Percentiles rank a stretch among this genome's conserved stretches.
phyloP scores from a whole-genome alignment of 1,284 basidiomycete genomes.

The Tranzscheliella williamsii region DNA sequence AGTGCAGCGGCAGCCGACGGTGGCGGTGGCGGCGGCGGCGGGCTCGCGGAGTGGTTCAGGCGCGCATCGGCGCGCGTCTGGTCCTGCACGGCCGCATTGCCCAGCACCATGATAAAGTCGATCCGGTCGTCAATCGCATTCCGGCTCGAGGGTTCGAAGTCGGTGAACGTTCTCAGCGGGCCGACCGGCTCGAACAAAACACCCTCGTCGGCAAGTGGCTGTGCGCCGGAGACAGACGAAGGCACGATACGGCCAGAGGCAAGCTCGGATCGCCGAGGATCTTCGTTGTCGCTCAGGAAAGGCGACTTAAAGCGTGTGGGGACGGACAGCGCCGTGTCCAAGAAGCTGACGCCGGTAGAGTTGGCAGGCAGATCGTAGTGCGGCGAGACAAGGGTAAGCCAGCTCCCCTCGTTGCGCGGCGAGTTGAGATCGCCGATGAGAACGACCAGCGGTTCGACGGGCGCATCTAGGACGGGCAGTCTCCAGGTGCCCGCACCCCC shows the following conservation, averaged over 20 bases:
- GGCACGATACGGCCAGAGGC: slow-evolving; percentile 9
- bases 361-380: slow-evolving; percentile 21
- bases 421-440: slow-evolving; percentile 46
- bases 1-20: slow-evolving; percentile 1
- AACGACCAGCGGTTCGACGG: slow-evolving; percentile 39
- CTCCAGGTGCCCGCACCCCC: too few relatives aligned
- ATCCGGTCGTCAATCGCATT: slow-evolving; percentile 37
- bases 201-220: too few relatives aligned
- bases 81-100: slow-evolving; percentile 23
- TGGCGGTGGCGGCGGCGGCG: not conserved
- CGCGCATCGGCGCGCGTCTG: slow-evolving; percentile 12
- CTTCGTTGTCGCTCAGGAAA: slow-evolving; percentile 30
- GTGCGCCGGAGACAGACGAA: not conserved
- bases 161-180: slow-evolving; percentile 33
- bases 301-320: slow-evolving; percentile 16
- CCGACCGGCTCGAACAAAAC: slow-evolving; percentile 21
- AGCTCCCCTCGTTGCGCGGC: slow-evolving; percentile 34
- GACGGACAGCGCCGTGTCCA: slow-evolving; percentile 34
- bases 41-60: slow-evolving; percentile 11
- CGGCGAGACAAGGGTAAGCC: slow-evolving; percentile 38
- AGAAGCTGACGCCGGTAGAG: slow-evolving; percentile 14
- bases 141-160: slow-evolving; percentile 18
- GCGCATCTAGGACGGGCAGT: too few relatives aligned
- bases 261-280: slow-evolving; percentile 8
- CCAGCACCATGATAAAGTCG: slow-evolving; percentile 40